These are phyloP conservation scores for Phenoliferia sp. DNA, from an alignment of 1,284 basidiomycete species.

Conservation along the genomic window DNA sequence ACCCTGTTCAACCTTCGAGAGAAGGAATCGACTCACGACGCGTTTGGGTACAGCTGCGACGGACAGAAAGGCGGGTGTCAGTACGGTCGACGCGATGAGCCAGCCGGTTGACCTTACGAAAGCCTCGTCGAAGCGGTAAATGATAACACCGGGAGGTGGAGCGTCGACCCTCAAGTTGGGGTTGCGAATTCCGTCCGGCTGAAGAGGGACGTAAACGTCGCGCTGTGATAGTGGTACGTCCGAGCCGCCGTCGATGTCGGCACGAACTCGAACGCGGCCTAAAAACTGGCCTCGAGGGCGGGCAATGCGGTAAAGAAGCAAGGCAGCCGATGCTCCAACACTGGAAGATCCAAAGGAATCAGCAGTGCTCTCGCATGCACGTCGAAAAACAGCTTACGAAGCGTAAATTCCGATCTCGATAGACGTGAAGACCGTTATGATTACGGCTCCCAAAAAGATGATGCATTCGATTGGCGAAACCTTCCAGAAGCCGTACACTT, in stretches of 20 bases:
- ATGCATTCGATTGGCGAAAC: conserved; percentile 88
- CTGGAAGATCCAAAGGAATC: neutral
- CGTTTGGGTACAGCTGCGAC: conserved; percentile 75
- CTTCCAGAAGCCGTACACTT: conserved; percentile 88
- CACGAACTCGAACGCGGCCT: conserved; percentile 59
- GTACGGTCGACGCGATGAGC: neutral
- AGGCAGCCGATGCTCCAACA: conserved; percentile 67
- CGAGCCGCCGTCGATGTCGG: too few relatives aligned
- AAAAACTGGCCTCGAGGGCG: conserved; percentile 87
- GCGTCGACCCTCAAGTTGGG: conserved; percentile 67
- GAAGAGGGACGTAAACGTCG: conserved; percentile 81
- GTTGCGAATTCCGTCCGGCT: conserved; percentile 58
- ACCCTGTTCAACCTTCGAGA: too few relatives aligned
- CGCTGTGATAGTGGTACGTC: conserved; percentile 43
- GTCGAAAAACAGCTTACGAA: conserved; percentile 47
- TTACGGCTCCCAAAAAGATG: conserved; percentile 85
- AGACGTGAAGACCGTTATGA: conserved; percentile 56
- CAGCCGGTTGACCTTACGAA: conserved; percentile 44
- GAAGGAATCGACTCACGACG: too few relatives aligned
- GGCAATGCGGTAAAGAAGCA: conserved; percentile 83
- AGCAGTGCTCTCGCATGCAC: neutral
- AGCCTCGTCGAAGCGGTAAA: conserved; percentile 91
- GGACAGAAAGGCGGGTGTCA: too few relatives aligned
- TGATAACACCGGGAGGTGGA: conserved; percentile 79
- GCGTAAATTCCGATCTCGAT: too few relatives aligned